phyloP scores from a whole-genome alignment of 768 basidiomycete genomes.

The Tremella yokohamensis region DNA sequence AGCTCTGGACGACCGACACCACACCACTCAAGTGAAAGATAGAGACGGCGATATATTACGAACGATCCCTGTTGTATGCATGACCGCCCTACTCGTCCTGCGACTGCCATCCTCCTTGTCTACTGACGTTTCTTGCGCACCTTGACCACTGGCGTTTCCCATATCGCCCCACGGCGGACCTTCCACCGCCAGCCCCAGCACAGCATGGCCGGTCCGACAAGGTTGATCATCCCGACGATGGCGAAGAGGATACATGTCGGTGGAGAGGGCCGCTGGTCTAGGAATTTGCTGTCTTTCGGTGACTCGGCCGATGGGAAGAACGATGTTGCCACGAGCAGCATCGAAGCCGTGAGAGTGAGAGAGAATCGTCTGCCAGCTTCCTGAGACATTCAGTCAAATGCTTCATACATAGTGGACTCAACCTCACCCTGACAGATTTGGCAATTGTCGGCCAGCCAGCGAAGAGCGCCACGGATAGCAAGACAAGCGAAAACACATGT shows the following conservation, averaged over 20 bases:
- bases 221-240: conserved; percentile 19
- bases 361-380: conserved; percentile 38
- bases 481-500: conserved; percentile 74
- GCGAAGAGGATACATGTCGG: conserved; percentile 25
- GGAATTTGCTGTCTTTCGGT: too few species aligned
- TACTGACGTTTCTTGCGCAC: conserved; percentile 17
- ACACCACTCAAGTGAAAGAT: conserved; percentile 3
- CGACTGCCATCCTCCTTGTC: background rate
- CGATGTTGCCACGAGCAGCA: conserved; percentile 27
- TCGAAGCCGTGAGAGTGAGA: conserved; percentile 29
- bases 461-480: conserved; percentile 38
- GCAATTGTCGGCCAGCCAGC: conserved; percentile 43
- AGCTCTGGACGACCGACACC: background rate
- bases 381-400: conserved; percentile 3
- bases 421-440: conserved; percentile 39
- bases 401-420: background rate
- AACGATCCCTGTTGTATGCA: conserved; percentile 8
- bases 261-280: background rate
- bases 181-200: conserved; percentile 47
- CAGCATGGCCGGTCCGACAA: conserved; percentile 34
- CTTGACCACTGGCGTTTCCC: conserved; percentile 42
- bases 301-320: conserved; percentile 21
- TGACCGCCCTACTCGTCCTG: conserved; percentile 1
- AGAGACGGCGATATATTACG: background rate
- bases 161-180: conserved; percentile 34